Percentiles rank a stretch among this genome's conserved stretches.
Conservation (phyloP, 2,329 filamentous ascomycete genomes). For the Helminthosporium solani region DNA sequence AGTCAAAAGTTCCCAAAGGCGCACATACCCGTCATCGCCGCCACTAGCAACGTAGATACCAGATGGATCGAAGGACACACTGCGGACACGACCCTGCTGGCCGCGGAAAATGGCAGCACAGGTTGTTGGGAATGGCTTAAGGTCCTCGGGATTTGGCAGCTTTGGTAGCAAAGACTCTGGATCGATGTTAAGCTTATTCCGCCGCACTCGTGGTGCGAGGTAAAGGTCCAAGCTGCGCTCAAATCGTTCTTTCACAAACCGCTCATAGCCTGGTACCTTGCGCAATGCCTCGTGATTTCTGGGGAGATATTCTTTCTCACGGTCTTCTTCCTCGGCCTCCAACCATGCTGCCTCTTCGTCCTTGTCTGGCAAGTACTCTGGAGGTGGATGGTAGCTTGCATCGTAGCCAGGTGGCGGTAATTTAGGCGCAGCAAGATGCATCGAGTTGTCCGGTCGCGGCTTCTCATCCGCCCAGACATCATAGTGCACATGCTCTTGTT, state of each 20-base stretch:
- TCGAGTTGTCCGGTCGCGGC: constrained; percentile 76
- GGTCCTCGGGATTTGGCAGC: constrained; percentile 85
- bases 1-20: constrained; percentile 84
- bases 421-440: constrained; percentile 95
- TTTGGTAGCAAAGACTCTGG: constrained; percentile 90
- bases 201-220: constrained; percentile 84
- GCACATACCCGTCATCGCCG: constrained; percentile 89
- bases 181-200: constrained; percentile 95
- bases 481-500: constrained; percentile 71
- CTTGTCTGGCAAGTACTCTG: constrained; percentile 86
- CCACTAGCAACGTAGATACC: constrained; percentile 87
- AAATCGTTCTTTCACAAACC: constrained; percentile 92
- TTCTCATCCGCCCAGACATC: constrained; percentile 96
- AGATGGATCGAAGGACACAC: constrained; percentile 79
- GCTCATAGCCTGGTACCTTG: constrained; percentile 87
- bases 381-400: constrained; percentile 92
- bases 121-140: constrained; percentile 91
- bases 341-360: constrained; percentile 86
- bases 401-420: constrained; percentile 90
- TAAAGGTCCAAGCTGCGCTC: constrained; percentile 95
- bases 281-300: constrained; percentile 79
- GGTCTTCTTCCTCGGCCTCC: constrained; percentile 81
- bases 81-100: constrained; percentile 84
- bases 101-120: constrained; percentile 85
- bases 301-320: constrained; percentile 85